Evolutionary conservation across 192 early-diverging fungal species (phyloP).

Genomic region (Podila minutissima): DNA sequence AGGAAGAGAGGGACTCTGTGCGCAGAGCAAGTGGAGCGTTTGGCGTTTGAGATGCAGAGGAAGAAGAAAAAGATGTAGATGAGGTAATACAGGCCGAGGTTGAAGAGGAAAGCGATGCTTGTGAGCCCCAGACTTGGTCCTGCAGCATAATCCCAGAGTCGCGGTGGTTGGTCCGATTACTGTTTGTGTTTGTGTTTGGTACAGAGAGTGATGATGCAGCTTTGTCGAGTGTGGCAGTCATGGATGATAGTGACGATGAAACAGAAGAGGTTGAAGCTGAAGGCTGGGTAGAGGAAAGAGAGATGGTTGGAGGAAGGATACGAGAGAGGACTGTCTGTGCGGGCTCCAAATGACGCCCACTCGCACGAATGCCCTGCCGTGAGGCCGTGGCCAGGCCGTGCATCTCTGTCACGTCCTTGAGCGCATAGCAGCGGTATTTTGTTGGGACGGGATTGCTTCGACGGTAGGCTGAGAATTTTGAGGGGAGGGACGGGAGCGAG

Average conservation of each 20-base stretch:
- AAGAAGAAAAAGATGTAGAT: neutral
- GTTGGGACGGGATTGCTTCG: constrained; percentile 2
- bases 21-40: neutral
- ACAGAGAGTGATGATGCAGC: neutral
- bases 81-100: neutral
- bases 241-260: neutral
- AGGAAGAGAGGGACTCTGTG: neutral
- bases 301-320: neutral
- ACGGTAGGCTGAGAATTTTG: constrained; percentile 1
- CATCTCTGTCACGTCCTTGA: neutral
- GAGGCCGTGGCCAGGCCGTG: constrained; percentile 2
- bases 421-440: neutral
- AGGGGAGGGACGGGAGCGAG: constrained; percentile 1
- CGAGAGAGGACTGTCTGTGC: constrained; percentile 1
- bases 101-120: neutral
- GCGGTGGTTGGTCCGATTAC: neutral
- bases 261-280: neutral
- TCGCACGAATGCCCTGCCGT: neutral
- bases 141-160: constrained; percentile 1
- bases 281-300: neutral
- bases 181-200: neutral
- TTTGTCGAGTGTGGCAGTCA: neutral
- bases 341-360: neutral
- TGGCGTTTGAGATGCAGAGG: neutral
- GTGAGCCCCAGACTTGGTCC: neutral